A percentile compares a stretch with the other conserved stretches of the same genome.
Conservation (phyloP, 2,329 filamentous ascomycete genomes). For the Fusarium burgessii region DNA sequence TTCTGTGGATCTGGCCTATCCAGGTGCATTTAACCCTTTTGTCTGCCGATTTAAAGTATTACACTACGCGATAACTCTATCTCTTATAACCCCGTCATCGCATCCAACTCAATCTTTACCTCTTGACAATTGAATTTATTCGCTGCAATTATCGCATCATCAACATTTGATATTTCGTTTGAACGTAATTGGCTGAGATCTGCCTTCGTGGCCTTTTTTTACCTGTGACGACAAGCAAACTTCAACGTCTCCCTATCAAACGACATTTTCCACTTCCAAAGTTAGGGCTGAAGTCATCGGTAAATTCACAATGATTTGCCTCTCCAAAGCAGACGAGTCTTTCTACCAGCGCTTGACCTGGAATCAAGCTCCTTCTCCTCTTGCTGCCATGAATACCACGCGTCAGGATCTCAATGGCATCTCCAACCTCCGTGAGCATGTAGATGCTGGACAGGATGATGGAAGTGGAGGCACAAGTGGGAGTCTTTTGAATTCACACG, state of each 20-base stretch:
- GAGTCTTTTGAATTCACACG: constrained; percentile 34
- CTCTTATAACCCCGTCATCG: constrained; percentile 10
- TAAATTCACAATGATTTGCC: constrained; percentile 60
- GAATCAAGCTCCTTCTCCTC: constrained; percentile 65
- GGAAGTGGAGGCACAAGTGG: constrained; percentile 45
- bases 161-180: constrained; percentile 17
- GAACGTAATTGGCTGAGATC: not conserved
- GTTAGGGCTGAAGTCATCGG: not conserved
- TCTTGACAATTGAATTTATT: not conserved
- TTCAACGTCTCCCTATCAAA: constrained; percentile 14
- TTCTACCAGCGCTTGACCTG: constrained; percentile 60
- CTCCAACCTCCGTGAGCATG: constrained; percentile 61
- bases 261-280: not conserved
- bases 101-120: not conserved
- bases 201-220: constrained; percentile 22
- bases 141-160: not conserved
- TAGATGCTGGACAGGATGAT: constrained; percentile 52
- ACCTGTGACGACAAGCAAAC: constrained; percentile 5
- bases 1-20: constrained; percentile 4
- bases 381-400: constrained; percentile 63
- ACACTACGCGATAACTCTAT: constrained; percentile 10
- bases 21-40: constrained; percentile 39
- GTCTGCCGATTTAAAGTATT: constrained; percentile 23
- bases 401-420: constrained; percentile 68
- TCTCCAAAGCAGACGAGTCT: constrained; percentile 65